Evolutionary conservation across 179 eudicot genomes (phyloP), one percentile per base, ranked within the genome.

Genomic region (Carnegiea gigantea): DNA sequence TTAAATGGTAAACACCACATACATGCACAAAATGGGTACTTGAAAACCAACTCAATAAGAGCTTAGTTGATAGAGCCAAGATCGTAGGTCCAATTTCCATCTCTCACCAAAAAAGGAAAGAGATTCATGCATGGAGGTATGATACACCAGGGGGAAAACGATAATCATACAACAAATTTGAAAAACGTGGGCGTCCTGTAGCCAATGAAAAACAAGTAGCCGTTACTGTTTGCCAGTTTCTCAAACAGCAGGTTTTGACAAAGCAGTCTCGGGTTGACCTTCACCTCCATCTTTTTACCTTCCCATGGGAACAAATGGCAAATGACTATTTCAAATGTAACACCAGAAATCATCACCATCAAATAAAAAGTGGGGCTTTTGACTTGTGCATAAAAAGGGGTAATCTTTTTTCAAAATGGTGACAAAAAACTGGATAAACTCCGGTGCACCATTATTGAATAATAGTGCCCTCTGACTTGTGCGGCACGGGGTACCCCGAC

Each of bases 181-280:
- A 48, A 24, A 75, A 48, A 53, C 11, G 62, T 49, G 60, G 77
- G 48, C 62, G 49, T 44, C 13, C 3, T 6, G 57, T 46, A 44
- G 57, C 30, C 77, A 67, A 70, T 24, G 7, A 75, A 75, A 14
- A 24, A 49, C 77, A 75, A 75, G 77, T 17, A 30, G 62, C 77
- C 38, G 77, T 7, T 68, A 30, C 40, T n/a, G 40, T 70, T 30
- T 48, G 40, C 62, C 17, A 75, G n/a, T 75, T 49, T 75, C 20
- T 48, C 9, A 75, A 75, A 49, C 40, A 49, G 77, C 77, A 75
- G 60, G 77, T 75, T 75, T 75, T 75, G 77, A 75, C 77, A 44
- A 2, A 9, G 73, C 46, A 24, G 44, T 33, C 43, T 30, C 0
- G 1, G 46, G 9, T 70, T 70, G 44, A 70, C 73, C 73, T 36